Evolutionary conservation across 306 rosid genomes (phyloP).

Genomic region (Calophaca sinica): DNA sequence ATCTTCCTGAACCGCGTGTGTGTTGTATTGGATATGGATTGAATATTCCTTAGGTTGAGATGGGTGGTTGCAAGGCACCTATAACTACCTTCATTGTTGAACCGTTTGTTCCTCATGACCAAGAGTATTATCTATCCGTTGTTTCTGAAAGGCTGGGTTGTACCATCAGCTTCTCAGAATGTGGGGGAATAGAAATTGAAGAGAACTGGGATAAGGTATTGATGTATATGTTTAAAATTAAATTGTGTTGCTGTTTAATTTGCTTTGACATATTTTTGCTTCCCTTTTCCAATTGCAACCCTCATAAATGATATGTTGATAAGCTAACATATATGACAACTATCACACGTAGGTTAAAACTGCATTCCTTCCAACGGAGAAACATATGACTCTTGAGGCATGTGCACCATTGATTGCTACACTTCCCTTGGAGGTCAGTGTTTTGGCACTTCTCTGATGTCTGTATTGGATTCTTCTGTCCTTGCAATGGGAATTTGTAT

Average conservation of each 20-base stretch:
- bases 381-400: constrained; percentile 65
- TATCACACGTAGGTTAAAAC: constrained; percentile 65
- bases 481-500: neutral
- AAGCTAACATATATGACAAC: neutral
- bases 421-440: constrained; percentile 83
- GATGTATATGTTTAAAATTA: neutral
- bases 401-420: constrained; percentile 89
- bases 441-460: constrained; percentile 29
- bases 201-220: constrained; percentile 89
- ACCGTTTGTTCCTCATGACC: constrained; percentile 87
- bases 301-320: too few relatives aligned
- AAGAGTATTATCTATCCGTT: constrained; percentile 82
- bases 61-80: constrained; percentile 95
- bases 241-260: constrained; percentile 12
- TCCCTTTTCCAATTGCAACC: neutral
- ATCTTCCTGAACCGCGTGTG: neutral
- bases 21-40: constrained; percentile 25
- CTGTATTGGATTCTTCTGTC: neutral
- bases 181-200: constrained; percentile 87
- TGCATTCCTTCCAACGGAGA: constrained; percentile 75
- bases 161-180: constrained; percentile 80
- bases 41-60: constrained; percentile 63
- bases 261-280: neutral
- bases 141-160: constrained; percentile 84
- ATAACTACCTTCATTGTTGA: constrained; percentile 83